Evolutionary conservation across 2,329 filamentous ascomycete genomes (phyloP).

Genomic region (Fusarium newnesense): DNA sequence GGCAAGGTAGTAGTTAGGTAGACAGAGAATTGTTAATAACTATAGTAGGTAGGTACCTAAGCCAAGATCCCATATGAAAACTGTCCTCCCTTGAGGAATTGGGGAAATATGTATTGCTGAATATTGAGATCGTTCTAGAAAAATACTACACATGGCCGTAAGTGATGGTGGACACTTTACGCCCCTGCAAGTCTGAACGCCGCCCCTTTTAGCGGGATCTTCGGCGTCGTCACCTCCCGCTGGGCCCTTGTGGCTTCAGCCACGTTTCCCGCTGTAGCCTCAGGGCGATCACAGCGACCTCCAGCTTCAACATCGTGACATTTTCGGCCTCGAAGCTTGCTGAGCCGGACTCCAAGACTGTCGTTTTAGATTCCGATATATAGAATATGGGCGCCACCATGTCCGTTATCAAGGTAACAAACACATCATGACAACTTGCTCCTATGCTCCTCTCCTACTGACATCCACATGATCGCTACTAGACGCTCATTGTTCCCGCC

Average conservation of each 20-base stretch:
- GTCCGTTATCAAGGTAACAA: slow-evolving; percentile 50
- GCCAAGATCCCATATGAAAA: background rate
- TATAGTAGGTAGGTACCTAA: too few species aligned
- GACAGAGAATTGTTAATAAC: background rate
- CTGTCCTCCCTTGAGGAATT: background rate
- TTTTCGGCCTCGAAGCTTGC: background rate
- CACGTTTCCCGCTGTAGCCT: slow-evolving; percentile 30
- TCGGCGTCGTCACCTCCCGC: slow-evolving; percentile 33
- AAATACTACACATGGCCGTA: background rate
- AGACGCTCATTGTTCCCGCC: slow-evolving; percentile 78
- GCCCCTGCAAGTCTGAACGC: slow-evolving; percentile 19
- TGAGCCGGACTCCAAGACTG: background rate
- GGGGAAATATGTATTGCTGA: background rate
- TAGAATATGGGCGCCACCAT: slow-evolving; percentile 48
- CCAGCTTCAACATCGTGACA: slow-evolving; percentile 19
- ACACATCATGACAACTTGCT: slow-evolving; percentile 16
- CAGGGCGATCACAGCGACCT: slow-evolving; percentile 15
- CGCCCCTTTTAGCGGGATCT: slow-evolving; percentile 35
- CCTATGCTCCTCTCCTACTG: slow-evolving; percentile 6
- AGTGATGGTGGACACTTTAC: slow-evolving; percentile 17
- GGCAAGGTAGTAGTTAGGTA: background rate
- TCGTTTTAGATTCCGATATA: background rate
- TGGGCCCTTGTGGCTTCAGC: slow-evolving; percentile 24
- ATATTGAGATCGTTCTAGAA: background rate
- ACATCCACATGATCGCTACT: slow-evolving; percentile 22